Conservation (phyloP, 78 protist species). For the Andalucia godoyi region DNA sequence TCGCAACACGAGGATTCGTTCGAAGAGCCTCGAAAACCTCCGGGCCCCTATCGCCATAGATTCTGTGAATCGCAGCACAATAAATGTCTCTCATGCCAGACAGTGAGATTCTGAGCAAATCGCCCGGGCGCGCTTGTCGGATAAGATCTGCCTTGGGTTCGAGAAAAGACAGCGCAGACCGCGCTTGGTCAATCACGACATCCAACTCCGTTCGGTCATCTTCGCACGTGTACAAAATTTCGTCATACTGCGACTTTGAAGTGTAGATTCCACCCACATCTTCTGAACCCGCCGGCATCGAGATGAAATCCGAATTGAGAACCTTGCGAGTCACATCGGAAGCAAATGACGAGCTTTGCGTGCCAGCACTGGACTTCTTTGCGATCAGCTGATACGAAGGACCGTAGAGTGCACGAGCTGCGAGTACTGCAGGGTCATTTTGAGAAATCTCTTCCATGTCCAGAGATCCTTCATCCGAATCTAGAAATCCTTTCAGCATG, state of each 20-base stretch:
- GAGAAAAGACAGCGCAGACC: slow-evolving; percentile 32
- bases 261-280: slow-evolving; percentile 52
- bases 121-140: neutral
- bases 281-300: slow-evolving; percentile 46
- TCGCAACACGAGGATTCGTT: slow-evolving; percentile 39
- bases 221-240: slow-evolving; percentile 53
- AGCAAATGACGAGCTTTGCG: no score
- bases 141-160: slow-evolving; percentile 18
- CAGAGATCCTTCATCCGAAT: no score
- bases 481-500: no score
- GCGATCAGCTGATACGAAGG: no score
- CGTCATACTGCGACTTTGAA: slow-evolving; percentile 59
- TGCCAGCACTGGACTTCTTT: no score
- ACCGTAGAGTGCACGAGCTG: no score
- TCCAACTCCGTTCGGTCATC: slow-evolving; percentile 85
- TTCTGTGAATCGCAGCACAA: slow-evolving; percentile 1
- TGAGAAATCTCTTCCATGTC: no score
- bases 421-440: no score
- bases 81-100: neutral
- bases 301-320: slow-evolving; percentile 68
- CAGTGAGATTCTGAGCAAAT: neutral
- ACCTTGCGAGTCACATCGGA: slow-evolving; percentile 33
- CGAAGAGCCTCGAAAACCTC: slow-evolving; percentile 33
- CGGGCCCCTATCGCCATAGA: slow-evolving; percentile 16
- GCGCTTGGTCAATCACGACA: slow-evolving; percentile 48